Evolutionary conservation across 345 rosid genomes (phyloP).

Genomic region (Citrus sp.): DNA sequence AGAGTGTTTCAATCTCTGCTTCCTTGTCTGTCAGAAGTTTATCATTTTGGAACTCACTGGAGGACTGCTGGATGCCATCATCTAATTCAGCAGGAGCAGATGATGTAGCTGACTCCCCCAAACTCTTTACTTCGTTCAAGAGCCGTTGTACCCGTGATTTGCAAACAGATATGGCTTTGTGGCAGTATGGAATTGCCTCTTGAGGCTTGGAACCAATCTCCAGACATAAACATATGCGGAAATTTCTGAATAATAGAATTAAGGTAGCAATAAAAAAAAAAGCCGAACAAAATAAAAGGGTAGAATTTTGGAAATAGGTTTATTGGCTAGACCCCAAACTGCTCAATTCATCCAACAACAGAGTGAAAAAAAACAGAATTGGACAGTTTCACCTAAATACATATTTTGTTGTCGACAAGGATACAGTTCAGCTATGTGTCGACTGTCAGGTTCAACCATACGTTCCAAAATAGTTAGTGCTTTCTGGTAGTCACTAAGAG

Average conservation of each 20-base stretch:
- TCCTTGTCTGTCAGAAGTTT: constrained; percentile 52
- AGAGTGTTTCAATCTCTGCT: constrained; percentile 65
- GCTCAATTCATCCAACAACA: neutral
- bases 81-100: constrained; percentile 49
- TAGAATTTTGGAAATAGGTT: neutral
- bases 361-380: neutral
- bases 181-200: constrained; percentile 82
- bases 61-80: constrained; percentile 53
- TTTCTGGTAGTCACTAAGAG: constrained; percentile 74
- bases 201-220: constrained; percentile 73
- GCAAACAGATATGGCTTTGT: constrained; percentile 76
- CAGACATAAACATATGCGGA: constrained; percentile 77
- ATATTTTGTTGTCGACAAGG: constrained; percentile 33
- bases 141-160: constrained; percentile 63
- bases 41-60: constrained; percentile 43
- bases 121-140: constrained; percentile 48
- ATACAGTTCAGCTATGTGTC: constrained; percentile 89
- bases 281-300: neutral
- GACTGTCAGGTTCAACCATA: constrained; percentile 86
- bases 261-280: constrained; percentile 25
- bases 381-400: neutral
- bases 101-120: constrained; percentile 44
- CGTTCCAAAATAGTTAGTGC: constrained; percentile 67
- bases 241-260: constrained; percentile 67
- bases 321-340: neutral